phyloP scores from a whole-genome alignment of 192 early-diverging fungal species.

The Glomus cerebriforme region DNA sequence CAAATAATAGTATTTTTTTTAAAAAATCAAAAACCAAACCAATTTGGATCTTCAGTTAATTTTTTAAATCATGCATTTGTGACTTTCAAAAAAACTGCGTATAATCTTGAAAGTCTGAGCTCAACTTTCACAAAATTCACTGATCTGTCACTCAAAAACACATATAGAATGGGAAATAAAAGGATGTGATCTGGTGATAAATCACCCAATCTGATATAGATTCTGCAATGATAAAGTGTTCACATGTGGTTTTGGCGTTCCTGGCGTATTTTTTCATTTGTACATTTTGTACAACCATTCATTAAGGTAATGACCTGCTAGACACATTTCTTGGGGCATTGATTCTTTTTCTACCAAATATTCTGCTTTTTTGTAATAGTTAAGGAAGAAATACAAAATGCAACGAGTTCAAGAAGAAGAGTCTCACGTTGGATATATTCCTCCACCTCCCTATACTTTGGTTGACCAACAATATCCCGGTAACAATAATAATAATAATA shows the following conservation, averaged over 20 bases:
- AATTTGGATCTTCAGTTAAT: too few relatives aligned
- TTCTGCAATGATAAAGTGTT: conserved; percentile 4
- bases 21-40: too few relatives aligned
- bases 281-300: too few relatives aligned
- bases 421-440: background rate
- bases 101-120: too few relatives aligned
- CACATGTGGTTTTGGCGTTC: background rate
- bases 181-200: too few relatives aligned
- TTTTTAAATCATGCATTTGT: too few relatives aligned
- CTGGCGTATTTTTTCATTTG: background rate
- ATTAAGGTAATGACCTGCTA: background rate
- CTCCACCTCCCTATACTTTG: conserved; percentile 29
- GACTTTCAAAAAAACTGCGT: too few relatives aligned
- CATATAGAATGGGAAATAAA: too few relatives aligned
- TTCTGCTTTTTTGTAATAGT: background rate
- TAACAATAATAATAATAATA: background rate
- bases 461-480: conserved; percentile 6
- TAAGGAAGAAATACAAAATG: conserved; percentile 10
- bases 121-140: too few relatives aligned
- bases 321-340: background rate
- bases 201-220: background rate
- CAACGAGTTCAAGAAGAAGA: conserved; percentile 26
- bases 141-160: too few relatives aligned
- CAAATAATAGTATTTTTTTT: too few relatives aligned
- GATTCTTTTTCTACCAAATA: background rate